Evolutionary conservation across 257 asterid species (phyloP), one percentile per base, ranked within the genome.

Genomic region (Echites panduratus): DNA sequence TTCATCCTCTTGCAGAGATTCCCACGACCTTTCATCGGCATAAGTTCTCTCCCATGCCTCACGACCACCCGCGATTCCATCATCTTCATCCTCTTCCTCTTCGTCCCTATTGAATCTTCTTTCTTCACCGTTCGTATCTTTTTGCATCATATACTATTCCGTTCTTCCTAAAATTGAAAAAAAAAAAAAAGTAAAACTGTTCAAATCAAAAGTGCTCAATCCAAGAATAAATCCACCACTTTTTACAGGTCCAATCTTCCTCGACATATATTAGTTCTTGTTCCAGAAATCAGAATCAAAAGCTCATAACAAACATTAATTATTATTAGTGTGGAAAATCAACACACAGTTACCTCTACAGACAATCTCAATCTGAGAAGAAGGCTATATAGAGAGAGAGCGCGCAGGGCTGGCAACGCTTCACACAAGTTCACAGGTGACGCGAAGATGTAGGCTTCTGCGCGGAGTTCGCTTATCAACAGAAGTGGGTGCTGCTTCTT

Each of bases 21-120:
- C 99, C 98, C 99, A 95, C 3, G 98, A 95, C 66, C 99, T 80
- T 76, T 95, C 99, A 72, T 95, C 99, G 2, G 95, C 90, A 71
- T 95, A 95, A 67, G 87, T 52, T 79, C 96, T 87, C 82, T 92
- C 99, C 99, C 99, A 92, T 2, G 97, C 98, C 58, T 90, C 96
- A 32, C 49, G 89, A 2, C 88, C 96, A 84, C 83, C 79, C 24
- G 81, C 88, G 26, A 77, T 84, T 16, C 54, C 96, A 32, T 91
- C 97, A 22, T 89, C 92, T 6, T 88, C 97, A 4, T 92, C 94
- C 67, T 93, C 99, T 7, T 89, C 98, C 52, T 75, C 87, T 68
- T 78, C 82, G 10, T 45, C 88, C 57, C 89, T 82, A 73, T 80
- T 86, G 71, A 84, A 82, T 66, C 78, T 76, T 79, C 62, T 80